Evolutionary conservation across 345 rosid genomes (phyloP), one percentile per base, ranked within the genome.

Genomic region (Ricinus communis): DNA sequence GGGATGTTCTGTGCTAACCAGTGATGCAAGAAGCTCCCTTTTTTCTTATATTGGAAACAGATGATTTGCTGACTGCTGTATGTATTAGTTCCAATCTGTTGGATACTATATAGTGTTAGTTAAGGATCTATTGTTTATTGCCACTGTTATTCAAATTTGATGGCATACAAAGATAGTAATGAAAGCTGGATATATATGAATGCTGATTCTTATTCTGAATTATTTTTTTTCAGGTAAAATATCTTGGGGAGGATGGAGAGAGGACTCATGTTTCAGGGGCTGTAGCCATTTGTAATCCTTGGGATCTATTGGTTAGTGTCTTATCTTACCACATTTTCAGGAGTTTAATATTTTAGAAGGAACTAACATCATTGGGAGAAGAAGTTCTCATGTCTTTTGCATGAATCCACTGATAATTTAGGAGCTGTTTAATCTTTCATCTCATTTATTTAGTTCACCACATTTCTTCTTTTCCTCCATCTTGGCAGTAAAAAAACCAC

Each of bases 271-370:
- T 90, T 71, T 87, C 90, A 46, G 97, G 96, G 28, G 98, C 94
- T 66, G 93, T 76, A 16, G 93, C 96, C 74, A 78, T 93, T 76
- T 87, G 96, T 83, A 84, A 85, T 73, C 97, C 98, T 15, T 91
- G 97, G 96, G 98, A 91, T 82, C 94, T 93, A 71, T 78, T 93
- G 97, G 98, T 93, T 78, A 83, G 93, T 78, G 18, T 75, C 70
- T 61, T 56, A 67, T 6, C 53, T 76, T 55, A 36, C 18, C 24
- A 60, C 8, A 5, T n/a, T n/a, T n/a, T n/a, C n/a, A 30, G 18
- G 13, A 53, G 21, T 36, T 66, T 51, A 43, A 52, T 41, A 3
- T 52, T 59, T 71, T 19, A 10, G 8, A 51, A 43, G 41, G 38
- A 21, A 36, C 36, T 52, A 51, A 59, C n/a, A 50, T 18, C 18